Percentiles rank a stretch among this genome's conserved stretches.
Conservation (phyloP, 192 early-diverging fungal species). For the Gigaspora rosea region DNA sequence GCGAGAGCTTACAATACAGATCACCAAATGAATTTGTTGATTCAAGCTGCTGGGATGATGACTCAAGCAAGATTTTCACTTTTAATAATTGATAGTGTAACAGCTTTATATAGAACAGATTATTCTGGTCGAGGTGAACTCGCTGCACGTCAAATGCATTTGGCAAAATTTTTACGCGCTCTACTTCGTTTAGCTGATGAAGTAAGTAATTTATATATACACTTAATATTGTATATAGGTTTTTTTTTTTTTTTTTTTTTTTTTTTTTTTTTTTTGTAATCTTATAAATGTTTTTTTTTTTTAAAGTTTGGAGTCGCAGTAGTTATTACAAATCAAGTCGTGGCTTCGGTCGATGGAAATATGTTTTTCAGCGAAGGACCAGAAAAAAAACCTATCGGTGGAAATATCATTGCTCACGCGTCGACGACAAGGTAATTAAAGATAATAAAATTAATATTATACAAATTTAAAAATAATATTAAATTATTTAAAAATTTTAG, state of each 20-base stretch:
- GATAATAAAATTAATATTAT: background rate
- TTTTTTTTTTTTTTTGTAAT: too few species aligned
- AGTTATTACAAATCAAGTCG: conserved; percentile 98
- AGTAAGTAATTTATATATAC: conserved; percentile 40
- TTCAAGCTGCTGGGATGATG: conserved; percentile 91
- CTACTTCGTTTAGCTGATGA: conserved; percentile 91
- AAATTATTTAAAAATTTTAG: conserved; percentile 38
- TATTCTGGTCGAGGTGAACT: conserved; percentile 95
- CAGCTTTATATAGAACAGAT: conserved; percentile 94
- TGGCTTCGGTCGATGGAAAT: conserved; percentile 89
- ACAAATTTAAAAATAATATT: conserved; percentile 17
- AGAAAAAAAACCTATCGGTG: conserved; percentile 92
- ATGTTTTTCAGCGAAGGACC: conserved; percentile 84
- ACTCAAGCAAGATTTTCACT: conserved; percentile 79
- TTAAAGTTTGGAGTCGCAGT: conserved; percentile 90
- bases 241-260: background rate
- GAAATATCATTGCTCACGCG: conserved; percentile 98
- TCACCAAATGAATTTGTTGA: conserved; percentile 85
- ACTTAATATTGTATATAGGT: background rate
- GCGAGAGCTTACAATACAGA: conserved; percentile 96
- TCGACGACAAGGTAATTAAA: conserved; percentile 85
- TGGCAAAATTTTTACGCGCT: conserved; percentile 85
- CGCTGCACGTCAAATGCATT: conserved; percentile 91
- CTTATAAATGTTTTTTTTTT: background rate
- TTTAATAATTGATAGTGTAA: conserved; percentile 91